Evolutionary conservation across 2,329 filamentous ascomycete species (phyloP), one percentile per base, ranked within the genome.

Genomic region (Ophiostoma pallidulum): DNA sequence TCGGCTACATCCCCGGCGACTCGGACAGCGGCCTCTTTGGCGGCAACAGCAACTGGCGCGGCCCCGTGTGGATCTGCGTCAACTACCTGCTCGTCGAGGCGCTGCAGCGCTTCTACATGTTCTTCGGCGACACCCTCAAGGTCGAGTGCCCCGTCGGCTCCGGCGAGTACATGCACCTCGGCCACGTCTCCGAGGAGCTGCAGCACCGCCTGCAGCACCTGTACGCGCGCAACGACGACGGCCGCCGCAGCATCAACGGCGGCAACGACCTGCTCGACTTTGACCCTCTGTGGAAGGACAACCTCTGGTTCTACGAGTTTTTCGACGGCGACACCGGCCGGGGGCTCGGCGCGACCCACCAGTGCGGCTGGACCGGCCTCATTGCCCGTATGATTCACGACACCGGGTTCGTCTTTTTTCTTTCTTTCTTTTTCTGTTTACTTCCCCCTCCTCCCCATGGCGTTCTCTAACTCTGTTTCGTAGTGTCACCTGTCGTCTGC

Each of bases 311-410:
- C 74, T 85, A 94, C 62, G 91, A 97, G 64, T 97, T 94, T 73
- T 97, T 97, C 62, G 91, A 97, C 61, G 91, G 89, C 33, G 90
- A 97, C 62, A 82, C 74, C 43, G 91, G 91, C 13, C 84, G 89
- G 56, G 91, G 92, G 14, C 75, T 97, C 1, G 91, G 91, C 49
- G 88, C 91, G 32, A 91, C 83, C 41, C 92, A 97, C 65, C 92
- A 97, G 65, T 95, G 88, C 61, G 91, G 91, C 42, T 97, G 92
- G 91, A 96, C 91, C 32, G 91, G 91, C 20, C 67, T 97, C 56
- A 89, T 97, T 63, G 91, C 91, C 22, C 90, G 94, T 66, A 86
- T 97, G 79, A 97, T 97, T 51, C 91, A 97, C 58, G 92, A 97
- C 61, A 96, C 91, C 56, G 91, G 90, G 86, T 92, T 81, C 71